Evolutionary conservation across 257 asterid species (phyloP).

Genomic region (Capsicum chinense): DNA sequence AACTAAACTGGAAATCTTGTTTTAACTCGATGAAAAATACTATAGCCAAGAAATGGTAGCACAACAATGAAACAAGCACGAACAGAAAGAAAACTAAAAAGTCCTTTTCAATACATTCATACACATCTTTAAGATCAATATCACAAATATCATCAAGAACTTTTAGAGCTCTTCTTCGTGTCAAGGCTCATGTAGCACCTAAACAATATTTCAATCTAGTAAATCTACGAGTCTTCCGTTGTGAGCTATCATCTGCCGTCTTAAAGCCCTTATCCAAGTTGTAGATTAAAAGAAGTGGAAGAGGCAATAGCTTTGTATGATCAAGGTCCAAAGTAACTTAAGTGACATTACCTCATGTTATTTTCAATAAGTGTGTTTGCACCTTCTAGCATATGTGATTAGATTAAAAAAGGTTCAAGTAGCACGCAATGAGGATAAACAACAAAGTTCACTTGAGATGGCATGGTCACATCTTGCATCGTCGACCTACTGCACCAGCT

Average conservation of each 20-base stretch:
- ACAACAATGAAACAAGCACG: not conserved
- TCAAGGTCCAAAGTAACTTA: not conserved
- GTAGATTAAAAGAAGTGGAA: not conserved
- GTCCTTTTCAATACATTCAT: not conserved
- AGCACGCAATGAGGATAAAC: not conserved
- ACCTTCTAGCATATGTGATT: not conserved
- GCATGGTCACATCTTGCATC: not conserved
- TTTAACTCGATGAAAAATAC: not conserved
- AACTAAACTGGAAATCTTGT: not conserved
- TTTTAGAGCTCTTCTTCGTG: not conserved
- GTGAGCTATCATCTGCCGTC: not conserved
- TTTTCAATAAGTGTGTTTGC: not conserved
- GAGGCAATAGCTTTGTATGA: not conserved
- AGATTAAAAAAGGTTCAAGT: not conserved
- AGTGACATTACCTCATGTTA: not conserved
- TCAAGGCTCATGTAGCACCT: not conserved
- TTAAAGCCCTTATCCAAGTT: conserved; percentile 8
- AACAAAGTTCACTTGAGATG: not conserved
- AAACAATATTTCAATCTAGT: not conserved
- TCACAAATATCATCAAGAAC: not conserved
- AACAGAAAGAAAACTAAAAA: not conserved
- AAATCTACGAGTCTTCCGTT: not conserved
- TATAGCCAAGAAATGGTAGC: not conserved
- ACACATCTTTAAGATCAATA: not conserved
- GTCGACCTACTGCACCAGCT: not conserved